phyloP scores from a whole-genome alignment of 1,284 basidiomycete genomes.

The Xerocomus nothofagi region DNA sequence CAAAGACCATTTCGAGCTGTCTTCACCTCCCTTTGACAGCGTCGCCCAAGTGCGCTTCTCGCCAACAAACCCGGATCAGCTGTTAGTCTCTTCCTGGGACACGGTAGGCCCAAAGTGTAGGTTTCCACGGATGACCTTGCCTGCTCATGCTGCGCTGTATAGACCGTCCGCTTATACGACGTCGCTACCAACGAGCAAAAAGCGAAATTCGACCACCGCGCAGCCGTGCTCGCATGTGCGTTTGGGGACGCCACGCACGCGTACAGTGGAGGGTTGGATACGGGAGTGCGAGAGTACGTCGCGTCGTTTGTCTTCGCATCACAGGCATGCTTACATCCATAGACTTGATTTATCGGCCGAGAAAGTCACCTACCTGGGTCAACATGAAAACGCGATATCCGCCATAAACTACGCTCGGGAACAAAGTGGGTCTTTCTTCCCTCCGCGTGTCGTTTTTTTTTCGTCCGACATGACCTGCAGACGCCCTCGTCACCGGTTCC shows the following conservation, averaged over 20 bases:
- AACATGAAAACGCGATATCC: constrained; percentile 67
- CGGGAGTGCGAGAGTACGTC: constrained; percentile 69
- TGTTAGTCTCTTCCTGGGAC: constrained; percentile 88
- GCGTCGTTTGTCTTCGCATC: not conserved
- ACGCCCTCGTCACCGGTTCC: constrained; percentile 77
- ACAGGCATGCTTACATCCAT: not conserved
- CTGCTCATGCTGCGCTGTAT: not conserved
- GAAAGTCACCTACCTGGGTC: constrained; percentile 60
- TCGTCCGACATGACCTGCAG: constrained; percentile 43
- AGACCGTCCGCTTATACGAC: constrained; percentile 79
- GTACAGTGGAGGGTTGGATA: constrained; percentile 76
- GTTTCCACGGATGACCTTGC: constrained; percentile 1
- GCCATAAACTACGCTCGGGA: constrained; percentile 57
- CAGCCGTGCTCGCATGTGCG: constrained; percentile 67
- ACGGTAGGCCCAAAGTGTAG: constrained; percentile 55
- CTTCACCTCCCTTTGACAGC: constrained; percentile 80
- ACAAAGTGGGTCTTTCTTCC: constrained; percentile 45
- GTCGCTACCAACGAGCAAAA: constrained; percentile 62
- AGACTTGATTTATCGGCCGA: constrained; percentile 68
- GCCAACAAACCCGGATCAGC: constrained; percentile 71
- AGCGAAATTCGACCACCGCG: constrained; percentile 76
- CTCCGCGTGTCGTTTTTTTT: not conserved
- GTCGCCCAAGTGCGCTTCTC: constrained; percentile 81
- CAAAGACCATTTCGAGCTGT: constrained; percentile 50
- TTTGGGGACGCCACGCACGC: constrained; percentile 62